A percentile compares a stretch with the other conserved stretches of the same genome.
Conservation (phyloP, 805 yeast species). For the Starmerella cellae region DNA sequence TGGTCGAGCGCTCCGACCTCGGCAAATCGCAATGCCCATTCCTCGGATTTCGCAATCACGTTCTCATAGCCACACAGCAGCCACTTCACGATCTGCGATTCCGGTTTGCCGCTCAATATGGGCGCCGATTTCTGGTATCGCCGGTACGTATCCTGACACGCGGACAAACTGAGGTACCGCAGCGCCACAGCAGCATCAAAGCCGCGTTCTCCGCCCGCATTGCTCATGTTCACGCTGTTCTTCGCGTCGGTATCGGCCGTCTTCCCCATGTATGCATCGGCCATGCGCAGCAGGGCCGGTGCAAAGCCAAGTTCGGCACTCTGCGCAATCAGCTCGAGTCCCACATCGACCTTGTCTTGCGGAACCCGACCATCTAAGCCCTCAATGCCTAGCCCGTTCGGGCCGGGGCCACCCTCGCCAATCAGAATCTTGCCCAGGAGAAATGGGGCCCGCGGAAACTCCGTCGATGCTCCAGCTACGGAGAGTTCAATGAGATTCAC, state of each 20-base stretch:
- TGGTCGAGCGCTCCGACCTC: slow-evolving; percentile 48
- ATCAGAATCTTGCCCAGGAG: slow-evolving; percentile 28
- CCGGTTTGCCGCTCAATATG: slow-evolving; percentile 26
- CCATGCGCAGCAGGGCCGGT: slow-evolving; percentile 30
- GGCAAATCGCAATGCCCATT: slow-evolving; percentile 59
- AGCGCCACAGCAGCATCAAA: slow-evolving; percentile 26
- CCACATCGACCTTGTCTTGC: slow-evolving; percentile 12
- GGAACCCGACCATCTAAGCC: not conserved
- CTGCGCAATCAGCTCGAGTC: slow-evolving; percentile 25
- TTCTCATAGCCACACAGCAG: slow-evolving; percentile 54
- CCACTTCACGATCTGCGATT: slow-evolving; percentile 39
- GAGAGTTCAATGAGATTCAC: slow-evolving; percentile 20
- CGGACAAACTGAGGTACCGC: slow-evolving; percentile 27
- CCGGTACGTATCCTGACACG: slow-evolving; percentile 27
- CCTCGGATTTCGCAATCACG: slow-evolving; percentile 41
- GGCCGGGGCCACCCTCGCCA: slow-evolving; percentile 28
- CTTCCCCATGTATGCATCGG: slow-evolving; percentile 26
- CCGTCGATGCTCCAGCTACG: slow-evolving; percentile 27
- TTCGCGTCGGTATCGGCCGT: slow-evolving; percentile 17
- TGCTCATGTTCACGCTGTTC: not conserved
- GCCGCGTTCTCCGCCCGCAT: slow-evolving; percentile 15
- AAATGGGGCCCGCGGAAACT: slow-evolving; percentile 31
- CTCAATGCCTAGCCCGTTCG: slow-evolving; percentile 7
- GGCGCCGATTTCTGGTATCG: slow-evolving; percentile 13
- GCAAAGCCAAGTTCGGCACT: slow-evolving; percentile 30